Evolutionary conservation across 2,329 filamentous ascomycete genomes (phyloP).

Genomic region (Paraphaeosphaeria minitans): DNA sequence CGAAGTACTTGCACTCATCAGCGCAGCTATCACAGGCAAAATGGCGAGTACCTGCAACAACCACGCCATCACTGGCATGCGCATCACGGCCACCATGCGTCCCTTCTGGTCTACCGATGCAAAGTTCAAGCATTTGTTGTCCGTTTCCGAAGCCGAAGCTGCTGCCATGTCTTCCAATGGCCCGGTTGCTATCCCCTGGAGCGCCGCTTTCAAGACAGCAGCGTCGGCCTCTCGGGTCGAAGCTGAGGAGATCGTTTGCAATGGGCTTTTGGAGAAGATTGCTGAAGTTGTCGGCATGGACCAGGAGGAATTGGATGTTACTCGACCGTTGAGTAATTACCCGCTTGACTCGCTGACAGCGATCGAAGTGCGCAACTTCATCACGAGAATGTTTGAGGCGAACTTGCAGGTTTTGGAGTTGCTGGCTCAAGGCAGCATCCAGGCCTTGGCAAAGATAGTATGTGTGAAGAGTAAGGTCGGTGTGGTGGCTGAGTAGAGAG

Average conservation of each 20-base stretch:
- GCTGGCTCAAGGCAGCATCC: conserved; percentile 53
- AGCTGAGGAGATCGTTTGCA: conserved; percentile 29
- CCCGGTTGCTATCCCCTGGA: conserved; percentile 26
- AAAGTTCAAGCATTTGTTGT: conserved; percentile 31
- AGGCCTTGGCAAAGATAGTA: conserved; percentile 15
- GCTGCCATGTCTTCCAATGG: conserved; percentile 12
- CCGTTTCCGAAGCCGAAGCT: conserved; percentile 26
- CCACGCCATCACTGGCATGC: conserved; percentile 38
- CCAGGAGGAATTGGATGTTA: conserved; percentile 31
- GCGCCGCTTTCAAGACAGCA: conserved; percentile 29
- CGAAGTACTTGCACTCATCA: conserved; percentile 32
- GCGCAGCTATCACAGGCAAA: conserved; percentile 28
- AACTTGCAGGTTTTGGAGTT: conserved; percentile 62
- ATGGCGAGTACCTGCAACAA: conserved; percentile 25
- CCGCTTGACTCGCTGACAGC: conserved; percentile 36
- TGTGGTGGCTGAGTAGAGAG: conserved; percentile 4
- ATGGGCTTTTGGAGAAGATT: conserved; percentile 32
- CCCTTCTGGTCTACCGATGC: conserved; percentile 37
- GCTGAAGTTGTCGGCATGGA: conserved; percentile 32
- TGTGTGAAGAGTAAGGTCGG: conserved; percentile 14
- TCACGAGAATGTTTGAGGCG: conserved; percentile 50
- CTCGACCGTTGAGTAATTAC: conserved; percentile 28
- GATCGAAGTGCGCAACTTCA: conserved; percentile 41
- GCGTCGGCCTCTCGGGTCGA: conserved; percentile 20
- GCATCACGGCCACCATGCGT: conserved; percentile 25